Base-by-base conservation (phyloP, 2,329 filamentous ascomycete genomes). In the Lizonia empirigonia region DNA sequence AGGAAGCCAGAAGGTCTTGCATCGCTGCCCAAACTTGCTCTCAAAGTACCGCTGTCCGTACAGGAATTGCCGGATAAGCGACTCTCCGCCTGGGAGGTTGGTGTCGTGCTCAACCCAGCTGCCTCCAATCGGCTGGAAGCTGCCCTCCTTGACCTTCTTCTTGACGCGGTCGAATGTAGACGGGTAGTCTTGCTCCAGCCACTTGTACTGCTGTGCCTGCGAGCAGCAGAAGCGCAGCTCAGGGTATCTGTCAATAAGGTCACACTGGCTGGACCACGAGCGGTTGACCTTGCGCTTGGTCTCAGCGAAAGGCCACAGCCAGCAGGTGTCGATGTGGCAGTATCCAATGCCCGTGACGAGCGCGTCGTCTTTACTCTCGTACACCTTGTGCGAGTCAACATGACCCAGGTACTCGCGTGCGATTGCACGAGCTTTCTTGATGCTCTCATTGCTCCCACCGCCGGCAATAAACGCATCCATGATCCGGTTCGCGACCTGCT, bases 101-200 rank as follows among this genome's bases (percentile, higher is more conserved):
- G 94, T 99, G 71, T 99, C 94, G 69, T 99, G 94, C 71, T 99
- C 94, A 13, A 99, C 93, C 94, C 94, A 99, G 76, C 91, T 97
- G 45, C 94, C 94, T 58, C 94, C 94, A 63, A 99, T 93, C 12
- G 92, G 92, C 61, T 97, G 90, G 74, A 99, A 99, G 55, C 84
- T 88, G 18, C 92, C 93, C 65, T 92, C 86, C 74, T 90, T 90
- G 54, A 97, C 88, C 81, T 96, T 96, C 47, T 82, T 79, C 78
- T 95, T 96, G 60, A 99, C 93, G 13, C 93, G 87, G 62, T 95
- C 88, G 70, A 91, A 97, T 2, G 91, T 88, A 32, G 86, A 86
- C 0, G 94, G 93, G 69, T 99, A 99, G 59, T 90, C 80, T 62
- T 89, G 78, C 76, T 97, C 91, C 23, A 97, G 81, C 94, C 94